A percentile compares a stretch with the other conserved stretches of the same genome.
phyloP scores from a whole-genome alignment of 2,329 filamentous ascomycete species.

The Parastagonospora nodorum region DNA sequence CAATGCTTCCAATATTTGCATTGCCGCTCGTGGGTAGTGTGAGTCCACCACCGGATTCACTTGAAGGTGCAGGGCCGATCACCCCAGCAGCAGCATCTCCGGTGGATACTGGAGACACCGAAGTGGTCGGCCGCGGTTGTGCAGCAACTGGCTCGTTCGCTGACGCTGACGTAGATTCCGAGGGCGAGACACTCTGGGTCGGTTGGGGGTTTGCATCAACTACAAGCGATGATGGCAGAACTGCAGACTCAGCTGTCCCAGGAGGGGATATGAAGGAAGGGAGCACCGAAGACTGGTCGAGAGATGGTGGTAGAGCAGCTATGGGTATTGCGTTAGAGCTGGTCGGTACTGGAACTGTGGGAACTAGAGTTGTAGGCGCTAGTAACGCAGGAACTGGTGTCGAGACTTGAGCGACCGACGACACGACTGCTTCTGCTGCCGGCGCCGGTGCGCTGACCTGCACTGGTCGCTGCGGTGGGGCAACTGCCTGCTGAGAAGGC shows the following conservation, averaged over 20 bases:
- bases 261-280: constrained; percentile 12
- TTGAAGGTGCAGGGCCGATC: constrained; percentile 33
- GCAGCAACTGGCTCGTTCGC: constrained; percentile 15
- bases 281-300: constrained; percentile 7
- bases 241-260: constrained; percentile 11
- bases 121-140: constrained; percentile 19
- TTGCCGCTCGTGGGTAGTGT: constrained; percentile 22
- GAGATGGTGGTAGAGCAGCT: constrained; percentile 29
- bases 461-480: constrained; percentile 5
- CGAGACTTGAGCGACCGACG: constrained; percentile 12
- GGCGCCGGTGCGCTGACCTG: constrained; percentile 12
- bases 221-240: constrained; percentile 13
- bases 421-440: constrained; percentile 12
- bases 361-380: constrained; percentile 24
- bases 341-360: constrained; percentile 27
- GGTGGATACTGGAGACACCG: constrained; percentile 18
- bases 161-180: constrained; percentile 7
- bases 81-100: constrained; percentile 32
- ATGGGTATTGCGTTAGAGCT: constrained; percentile 36
- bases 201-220: constrained; percentile 16
- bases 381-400: constrained; percentile 15
- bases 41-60: constrained; percentile 19
- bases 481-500: constrained; percentile 20
- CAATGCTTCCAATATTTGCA: constrained; percentile 37
- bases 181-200: constrained; percentile 10